Evolutionary conservation across 2,329 filamentous ascomycete genomes (phyloP), one percentile per base, ranked within the genome.

Genomic region (Fusarium sp.): DNA sequence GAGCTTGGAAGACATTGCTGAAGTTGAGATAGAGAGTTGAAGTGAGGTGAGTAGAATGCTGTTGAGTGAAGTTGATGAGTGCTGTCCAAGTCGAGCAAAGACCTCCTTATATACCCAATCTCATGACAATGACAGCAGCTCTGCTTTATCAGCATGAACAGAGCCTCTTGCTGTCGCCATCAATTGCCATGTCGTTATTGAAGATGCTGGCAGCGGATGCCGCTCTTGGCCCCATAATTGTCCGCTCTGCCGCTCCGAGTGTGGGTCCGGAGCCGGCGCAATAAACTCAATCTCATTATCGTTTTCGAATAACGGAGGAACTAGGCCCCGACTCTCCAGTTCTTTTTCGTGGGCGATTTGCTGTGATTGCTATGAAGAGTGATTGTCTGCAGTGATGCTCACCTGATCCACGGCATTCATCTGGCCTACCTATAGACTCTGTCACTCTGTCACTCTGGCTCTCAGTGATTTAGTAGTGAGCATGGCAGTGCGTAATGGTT

Each of bases 1-100:
- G 28, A 73, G 35, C 39, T 73, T 76, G 0, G 63, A 62, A 22
- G 72, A 54, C 74, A 76, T 69, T 7, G 26, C 17, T 32, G 51
- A 24, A 22, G 22, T 41, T n/a, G 22, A 8, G 20, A 41, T 14
- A 20, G 24, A 6, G 51, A 18, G 6, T 28, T 39, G 44, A 17
- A 42, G 39, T 60, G 4, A 22, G 13, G 32, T 41, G 13, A 54
- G 26, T 20, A 38, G 24, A 54, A 18, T 20, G 24, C 20, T 14
- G 51, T 38, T 39, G 20, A 53, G 35, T 60, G 57, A 24, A 26
- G 24, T 26, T 41, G 42, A 55, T n/a, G 7, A 35, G 22, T 36
- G 44, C 11, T 24, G 18, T 17, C 15, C 20, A 12, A 15, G 12
- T 28, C 14, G 57, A 47, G 35, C 14, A 0, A 20, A 17, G 22